These are phyloP conservation scores for Diplosphaera chodatii DNA, from an alignment of 139 green algal species.

Conservation along the genomic window DNA sequence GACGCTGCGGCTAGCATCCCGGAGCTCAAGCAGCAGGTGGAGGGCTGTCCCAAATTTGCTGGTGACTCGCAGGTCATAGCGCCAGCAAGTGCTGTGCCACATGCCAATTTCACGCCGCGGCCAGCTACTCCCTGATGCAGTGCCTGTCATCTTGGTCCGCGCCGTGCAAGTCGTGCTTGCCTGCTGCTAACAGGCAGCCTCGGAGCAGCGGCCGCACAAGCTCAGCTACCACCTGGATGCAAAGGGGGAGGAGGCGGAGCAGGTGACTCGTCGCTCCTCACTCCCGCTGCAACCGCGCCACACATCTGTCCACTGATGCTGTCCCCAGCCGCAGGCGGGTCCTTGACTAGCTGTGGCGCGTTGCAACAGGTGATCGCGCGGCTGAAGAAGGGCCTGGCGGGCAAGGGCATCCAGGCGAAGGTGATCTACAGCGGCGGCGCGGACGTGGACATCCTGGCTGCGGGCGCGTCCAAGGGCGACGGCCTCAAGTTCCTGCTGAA, in stretches of 20 bases:
- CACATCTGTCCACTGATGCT: too few species aligned
- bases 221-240: constrained; percentile 67
- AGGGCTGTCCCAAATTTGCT: too few species aligned
- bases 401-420: constrained; percentile 39
- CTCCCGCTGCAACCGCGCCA: too few species aligned
- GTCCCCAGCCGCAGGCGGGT: too few species aligned
- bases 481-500: constrained; percentile 76
- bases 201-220: constrained; percentile 89
- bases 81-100: too few species aligned
- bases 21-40: constrained; percentile 11
- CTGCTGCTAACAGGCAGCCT: constrained; percentile 62
- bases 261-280: neutral
- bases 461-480: constrained; percentile 77
- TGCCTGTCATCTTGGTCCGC: too few species aligned
- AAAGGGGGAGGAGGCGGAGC: constrained; percentile 7
- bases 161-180: too few species aligned
- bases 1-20: constrained; percentile 5
- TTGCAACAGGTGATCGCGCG: constrained; percentile 4
- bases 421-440: constrained; percentile 76
- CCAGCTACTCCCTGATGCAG: too few species aligned
- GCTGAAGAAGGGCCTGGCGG: constrained; percentile 37
- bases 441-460: constrained; percentile 82
- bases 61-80: too few species aligned
- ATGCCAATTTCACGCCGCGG: too few species aligned
- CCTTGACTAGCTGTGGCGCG: too few species aligned